phyloP scores from a whole-genome alignment of 2,329 filamentous ascomycete species.

The Trichoderma simmonsii region DNA sequence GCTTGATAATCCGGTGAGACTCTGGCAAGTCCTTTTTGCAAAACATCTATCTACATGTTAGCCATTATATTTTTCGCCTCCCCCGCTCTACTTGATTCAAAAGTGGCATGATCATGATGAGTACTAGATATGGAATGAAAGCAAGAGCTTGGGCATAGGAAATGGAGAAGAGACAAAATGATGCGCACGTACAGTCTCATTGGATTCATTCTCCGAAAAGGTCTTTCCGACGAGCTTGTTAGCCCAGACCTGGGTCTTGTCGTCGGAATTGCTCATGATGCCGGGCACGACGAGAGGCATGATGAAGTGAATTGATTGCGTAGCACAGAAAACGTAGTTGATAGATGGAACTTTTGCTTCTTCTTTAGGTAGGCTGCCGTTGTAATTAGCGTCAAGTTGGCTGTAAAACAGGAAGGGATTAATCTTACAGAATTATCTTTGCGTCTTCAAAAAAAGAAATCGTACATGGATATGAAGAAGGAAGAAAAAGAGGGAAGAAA shows the following conservation, averaged over 20 bases:
- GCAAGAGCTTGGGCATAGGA: too few species aligned
- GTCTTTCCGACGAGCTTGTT: constrained; percentile 64
- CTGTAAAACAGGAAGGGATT: background rate
- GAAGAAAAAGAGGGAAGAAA: background rate
- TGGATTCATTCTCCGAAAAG: constrained; percentile 47
- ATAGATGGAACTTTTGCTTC: background rate
- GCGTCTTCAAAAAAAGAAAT: background rate
- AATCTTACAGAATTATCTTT: background rate
- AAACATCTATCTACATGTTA: constrained; percentile 46
- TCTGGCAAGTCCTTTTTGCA: constrained; percentile 58
- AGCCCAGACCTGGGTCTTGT: constrained; percentile 56
- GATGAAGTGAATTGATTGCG: constrained; percentile 22
- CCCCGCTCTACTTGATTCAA: background rate
- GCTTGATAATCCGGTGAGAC: constrained; percentile 54
- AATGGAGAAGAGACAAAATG: background rate
- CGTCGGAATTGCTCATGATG: constrained; percentile 45
- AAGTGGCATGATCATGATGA: background rate
- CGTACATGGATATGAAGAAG: too few species aligned
- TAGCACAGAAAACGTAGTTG: background rate
- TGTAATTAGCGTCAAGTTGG: background rate
- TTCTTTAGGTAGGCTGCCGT: background rate
- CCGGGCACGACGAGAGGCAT: constrained; percentile 66
- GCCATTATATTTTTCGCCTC: background rate
- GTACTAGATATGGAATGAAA: background rate
- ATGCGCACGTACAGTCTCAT: constrained; percentile 54